phyloP scores from a whole-genome alignment of 352 stramenopile genomes.

The Phytopythium ostracodes region DNA sequence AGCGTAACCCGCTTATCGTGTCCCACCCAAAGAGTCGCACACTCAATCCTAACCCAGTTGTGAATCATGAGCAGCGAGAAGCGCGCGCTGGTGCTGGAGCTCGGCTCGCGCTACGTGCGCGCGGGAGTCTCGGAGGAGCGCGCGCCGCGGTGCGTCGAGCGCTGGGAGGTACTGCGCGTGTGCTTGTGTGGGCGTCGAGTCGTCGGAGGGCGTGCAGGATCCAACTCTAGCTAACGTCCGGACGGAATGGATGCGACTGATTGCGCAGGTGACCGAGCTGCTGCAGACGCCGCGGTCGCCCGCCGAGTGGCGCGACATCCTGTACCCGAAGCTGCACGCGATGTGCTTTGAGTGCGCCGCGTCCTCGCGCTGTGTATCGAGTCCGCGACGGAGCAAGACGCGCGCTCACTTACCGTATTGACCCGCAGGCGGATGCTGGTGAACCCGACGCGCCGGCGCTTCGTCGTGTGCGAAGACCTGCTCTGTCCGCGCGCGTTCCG shows the following conservation, averaged over 20 bases:
- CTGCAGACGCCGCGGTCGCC: constrained; percentile 28
- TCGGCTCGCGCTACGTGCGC: constrained; percentile 64
- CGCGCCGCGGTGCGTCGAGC: constrained; percentile 53
- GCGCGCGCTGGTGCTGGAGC: constrained; percentile 73
- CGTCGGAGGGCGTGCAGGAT: background rate
- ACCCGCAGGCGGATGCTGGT: constrained; percentile 53
- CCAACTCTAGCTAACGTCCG: too few species aligned
- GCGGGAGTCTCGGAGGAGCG: constrained; percentile 75
- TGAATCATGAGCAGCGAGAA: constrained; percentile 33
- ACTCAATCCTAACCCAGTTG: background rate
- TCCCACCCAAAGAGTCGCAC: background rate
- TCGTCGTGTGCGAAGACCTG: constrained; percentile 81
- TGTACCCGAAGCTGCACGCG: constrained; percentile 51
- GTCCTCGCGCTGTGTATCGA: background rate
- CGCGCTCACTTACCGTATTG: background rate
- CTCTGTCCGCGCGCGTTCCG: constrained; percentile 54
- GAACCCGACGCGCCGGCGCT: constrained; percentile 63
- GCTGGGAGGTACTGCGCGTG: constrained; percentile 49
- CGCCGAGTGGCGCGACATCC: constrained; percentile 38
- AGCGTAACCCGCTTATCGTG: background rate
- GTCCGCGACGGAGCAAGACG: too few species aligned
- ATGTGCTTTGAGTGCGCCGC: constrained; percentile 72
- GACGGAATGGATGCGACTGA: too few species aligned
- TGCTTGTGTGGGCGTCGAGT: background rate
- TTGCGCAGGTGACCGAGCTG: constrained; percentile 50